Percentiles rank a stretch among this genome's conserved stretches.
Conservation (phyloP, 768 basidiomycete genomes). For the Hemileccinum impolitum region DNA sequence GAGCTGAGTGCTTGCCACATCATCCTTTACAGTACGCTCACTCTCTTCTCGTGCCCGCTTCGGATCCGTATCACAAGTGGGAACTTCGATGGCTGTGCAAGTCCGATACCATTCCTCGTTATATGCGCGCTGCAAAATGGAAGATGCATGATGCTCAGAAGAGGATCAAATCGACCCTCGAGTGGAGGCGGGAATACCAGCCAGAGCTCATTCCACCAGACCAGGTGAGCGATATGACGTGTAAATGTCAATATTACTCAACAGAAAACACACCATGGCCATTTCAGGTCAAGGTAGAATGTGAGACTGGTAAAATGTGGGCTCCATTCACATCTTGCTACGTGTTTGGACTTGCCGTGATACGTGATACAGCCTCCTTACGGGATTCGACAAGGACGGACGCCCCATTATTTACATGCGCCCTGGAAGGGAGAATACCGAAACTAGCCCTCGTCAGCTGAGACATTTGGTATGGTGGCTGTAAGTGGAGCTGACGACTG, state of each 20-base stretch:
- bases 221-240: constrained; percentile 41
- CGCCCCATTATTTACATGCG: constrained; percentile 89
- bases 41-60: constrained; percentile 56
- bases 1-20: background rate
- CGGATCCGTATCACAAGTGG: constrained; percentile 73
- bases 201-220: constrained; percentile 82
- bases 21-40: constrained; percentile 54
- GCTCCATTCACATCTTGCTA: constrained; percentile 17
- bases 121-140: constrained; percentile 88
- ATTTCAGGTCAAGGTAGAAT: constrained; percentile 63
- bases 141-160: constrained; percentile 71
- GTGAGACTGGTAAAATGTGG: constrained; percentile 86
- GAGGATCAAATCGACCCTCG: constrained; percentile 72
- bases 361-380: constrained; percentile 55
- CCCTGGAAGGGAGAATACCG: constrained; percentile 83
- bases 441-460: constrained; percentile 72
- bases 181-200: constrained; percentile 83
- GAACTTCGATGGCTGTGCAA: constrained; percentile 72
- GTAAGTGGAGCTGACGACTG: constrained; percentile 41
- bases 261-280: background rate
- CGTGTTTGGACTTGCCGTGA: background rate
- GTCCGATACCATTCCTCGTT: constrained; percentile 64
- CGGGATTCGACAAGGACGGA: constrained; percentile 82
- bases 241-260: background rate
- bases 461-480: constrained; percentile 84